phyloP scores from a whole-genome alignment of 148 eudicot genomes.

The Amaranthus cruentus region DNA sequence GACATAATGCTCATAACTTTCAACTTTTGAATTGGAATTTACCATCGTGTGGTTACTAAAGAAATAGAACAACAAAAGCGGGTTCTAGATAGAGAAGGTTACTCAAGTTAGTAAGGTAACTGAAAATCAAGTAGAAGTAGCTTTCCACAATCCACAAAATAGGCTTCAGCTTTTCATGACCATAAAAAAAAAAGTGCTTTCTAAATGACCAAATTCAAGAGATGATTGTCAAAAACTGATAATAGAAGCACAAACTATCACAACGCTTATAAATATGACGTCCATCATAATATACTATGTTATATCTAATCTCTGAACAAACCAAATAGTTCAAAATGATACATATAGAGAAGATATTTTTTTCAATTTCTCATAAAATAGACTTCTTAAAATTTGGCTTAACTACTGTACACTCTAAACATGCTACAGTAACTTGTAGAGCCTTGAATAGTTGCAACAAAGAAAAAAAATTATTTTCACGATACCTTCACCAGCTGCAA shows the following conservation, averaged over 20 bases:
- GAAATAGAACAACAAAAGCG: too few species aligned
- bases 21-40: too few species aligned
- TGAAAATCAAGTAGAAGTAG: neutral
- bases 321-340: neutral
- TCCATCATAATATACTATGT: neutral
- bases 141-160: neutral
- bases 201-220: neutral
- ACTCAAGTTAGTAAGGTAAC: neutral
- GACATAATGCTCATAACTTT: too few species aligned
- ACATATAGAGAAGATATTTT: neutral
- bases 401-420: neutral
- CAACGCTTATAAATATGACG: neutral
- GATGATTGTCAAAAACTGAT: neutral
- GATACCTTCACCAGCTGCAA: constrained; percentile 99
- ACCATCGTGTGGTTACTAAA: too few species aligned
- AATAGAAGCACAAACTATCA: too few species aligned
- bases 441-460: neutral
- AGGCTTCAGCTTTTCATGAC: neutral
- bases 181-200: neutral
- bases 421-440: neutral
- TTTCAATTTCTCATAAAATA: neutral
- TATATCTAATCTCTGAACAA: neutral
- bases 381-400: neutral
- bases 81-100: too few species aligned
- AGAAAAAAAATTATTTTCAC: neutral